These are phyloP conservation scores for Beauveria pseudobassiana DNA, from an alignment of 2,329 filamentous ascomycete genomes.

Conservation along the genomic window DNA sequence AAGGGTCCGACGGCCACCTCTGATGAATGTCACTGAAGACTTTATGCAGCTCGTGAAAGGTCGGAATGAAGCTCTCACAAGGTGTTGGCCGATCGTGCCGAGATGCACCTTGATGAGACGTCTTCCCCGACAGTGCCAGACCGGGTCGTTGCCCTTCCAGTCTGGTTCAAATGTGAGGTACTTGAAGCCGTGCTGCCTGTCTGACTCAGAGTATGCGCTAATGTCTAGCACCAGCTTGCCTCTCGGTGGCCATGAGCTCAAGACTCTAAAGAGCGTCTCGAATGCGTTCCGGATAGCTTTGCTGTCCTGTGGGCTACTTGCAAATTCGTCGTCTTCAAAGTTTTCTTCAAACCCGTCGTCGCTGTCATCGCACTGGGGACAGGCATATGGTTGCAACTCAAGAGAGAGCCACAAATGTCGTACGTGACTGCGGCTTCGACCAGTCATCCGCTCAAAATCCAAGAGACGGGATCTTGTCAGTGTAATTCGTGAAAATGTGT, in stretches of 20 bases:
- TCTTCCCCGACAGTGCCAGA: not conserved
- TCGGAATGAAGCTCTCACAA: not conserved
- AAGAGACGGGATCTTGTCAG: not conserved
- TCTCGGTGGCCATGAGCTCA: not conserved
- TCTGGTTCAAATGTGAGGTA: not conserved
- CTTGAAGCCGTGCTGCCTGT: not conserved
- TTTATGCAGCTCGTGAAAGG: not conserved
- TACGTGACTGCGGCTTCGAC: not conserved
- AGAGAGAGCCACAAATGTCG: not conserved
- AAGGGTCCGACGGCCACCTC: not conserved
- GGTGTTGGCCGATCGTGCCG: not conserved
- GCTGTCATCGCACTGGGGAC: not conserved
- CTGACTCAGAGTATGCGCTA: not conserved
- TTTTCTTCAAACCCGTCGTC: not conserved
- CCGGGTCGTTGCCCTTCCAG: not conserved
- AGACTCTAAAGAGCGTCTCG: not conserved
- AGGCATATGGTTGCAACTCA: not conserved
- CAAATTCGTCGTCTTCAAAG: not conserved
- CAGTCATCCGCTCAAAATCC: not conserved
- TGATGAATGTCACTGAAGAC: not conserved
- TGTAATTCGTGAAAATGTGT: not conserved
- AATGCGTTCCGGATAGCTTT: not conserved
- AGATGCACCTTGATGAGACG: not conserved
- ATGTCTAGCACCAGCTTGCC: not conserved
- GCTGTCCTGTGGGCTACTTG: not conserved